Percentiles rank a stretch among this genome's conserved stretches.
These are phyloP conservation scores for Apophysomyces trapeziformis DNA, from an alignment of 371 early-diverging fungal species.

Conservation along the genomic window DNA sequence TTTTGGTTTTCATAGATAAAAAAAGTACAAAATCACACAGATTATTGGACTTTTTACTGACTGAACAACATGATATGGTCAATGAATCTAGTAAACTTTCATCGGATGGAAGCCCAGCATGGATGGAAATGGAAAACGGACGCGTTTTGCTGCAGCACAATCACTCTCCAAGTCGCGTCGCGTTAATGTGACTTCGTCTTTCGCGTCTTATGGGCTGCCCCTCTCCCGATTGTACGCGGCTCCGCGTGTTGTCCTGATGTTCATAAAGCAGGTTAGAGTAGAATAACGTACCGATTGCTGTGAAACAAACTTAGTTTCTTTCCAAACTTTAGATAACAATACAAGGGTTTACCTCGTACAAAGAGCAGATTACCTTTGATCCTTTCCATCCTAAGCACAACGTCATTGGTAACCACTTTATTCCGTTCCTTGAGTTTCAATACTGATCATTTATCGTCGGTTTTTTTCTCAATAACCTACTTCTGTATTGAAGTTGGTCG, in stretches of 20 bases:
- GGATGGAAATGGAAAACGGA: too few relatives aligned
- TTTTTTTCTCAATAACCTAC: not conserved
- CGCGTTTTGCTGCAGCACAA: too few relatives aligned
- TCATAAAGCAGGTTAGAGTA: slow-evolving; percentile 4
- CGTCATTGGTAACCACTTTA: slow-evolving; percentile 79
- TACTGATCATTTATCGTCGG: too few relatives aligned
- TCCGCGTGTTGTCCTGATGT: slow-evolving; percentile 2
- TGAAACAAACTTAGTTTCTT: not conserved
- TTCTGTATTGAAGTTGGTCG: slow-evolving; percentile 82
- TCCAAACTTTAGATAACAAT: slow-evolving; percentile 77
- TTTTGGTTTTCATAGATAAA: too few relatives aligned
- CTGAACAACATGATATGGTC: too few relatives aligned
- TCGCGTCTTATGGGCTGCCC: not conserved
- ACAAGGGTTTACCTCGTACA: slow-evolving; percentile 98
- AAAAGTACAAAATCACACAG: too few relatives aligned
- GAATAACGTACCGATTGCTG: not conserved
- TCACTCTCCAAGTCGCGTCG: too few relatives aligned
- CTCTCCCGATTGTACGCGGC: not conserved
- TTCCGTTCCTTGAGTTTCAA: not conserved
- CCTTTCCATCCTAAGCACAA: slow-evolving; percentile 94
- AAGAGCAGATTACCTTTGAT: slow-evolving; percentile 91
- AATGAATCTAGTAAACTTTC: too few relatives aligned
- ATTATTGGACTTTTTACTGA: too few relatives aligned
- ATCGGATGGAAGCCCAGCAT: too few relatives aligned
- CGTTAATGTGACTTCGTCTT: not conserved